Base-by-base conservation (phyloP, 768 basidiomycete genomes). In the Tulasnella sp. region DNA sequence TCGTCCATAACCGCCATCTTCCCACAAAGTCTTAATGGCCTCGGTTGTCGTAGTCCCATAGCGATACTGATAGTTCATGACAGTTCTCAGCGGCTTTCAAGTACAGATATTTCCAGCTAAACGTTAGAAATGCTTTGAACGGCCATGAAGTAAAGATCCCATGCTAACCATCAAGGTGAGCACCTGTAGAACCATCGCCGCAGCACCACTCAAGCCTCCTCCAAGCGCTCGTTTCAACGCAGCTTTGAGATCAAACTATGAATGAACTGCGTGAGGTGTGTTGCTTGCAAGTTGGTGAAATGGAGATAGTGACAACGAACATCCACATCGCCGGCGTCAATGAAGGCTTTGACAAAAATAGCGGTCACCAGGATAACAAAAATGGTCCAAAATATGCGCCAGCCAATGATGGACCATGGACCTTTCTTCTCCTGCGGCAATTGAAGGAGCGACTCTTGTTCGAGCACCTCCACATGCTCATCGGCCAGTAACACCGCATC, bases 11-110 rank as follows among this genome's bases (percentile, higher is more conserved):
- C 90, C 89, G 12, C 92, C 91, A 60, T 92, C 85, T 1, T 70
- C 71, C 68, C 42, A 59, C 43, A 56, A 43, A 2, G 41, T 63
- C 48, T 38, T 54, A 53, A 56, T 55, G 42, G 62, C 50, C 10
- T 25, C 30, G 4, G 22, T 24, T 2, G 29, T 8, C 3, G 58
- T 19, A 4, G 49, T 31, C 10, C 57, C 54, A 45, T 53, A 59
- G 9, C 85, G 81, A 69, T 92, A 92, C 72, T 92, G 91, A 68
- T 88, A 96, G 75, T 97, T 98, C 94, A 98, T 97, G 57, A 92
- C 78, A 2, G 93, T 96, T n/a, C 91, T 80, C n/a, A 94, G 71
- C 4, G 91, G 92, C 85, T 38, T 5, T 5, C 15, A 15, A 15
- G 15, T 38, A 5, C 34, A 38, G 15, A 38, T 38, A 15, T 15